Evolutionary conservation across 441 rosid genomes (phyloP), one percentile per base, ranked within the genome.

Genomic region (Populus trichocarpa): DNA sequence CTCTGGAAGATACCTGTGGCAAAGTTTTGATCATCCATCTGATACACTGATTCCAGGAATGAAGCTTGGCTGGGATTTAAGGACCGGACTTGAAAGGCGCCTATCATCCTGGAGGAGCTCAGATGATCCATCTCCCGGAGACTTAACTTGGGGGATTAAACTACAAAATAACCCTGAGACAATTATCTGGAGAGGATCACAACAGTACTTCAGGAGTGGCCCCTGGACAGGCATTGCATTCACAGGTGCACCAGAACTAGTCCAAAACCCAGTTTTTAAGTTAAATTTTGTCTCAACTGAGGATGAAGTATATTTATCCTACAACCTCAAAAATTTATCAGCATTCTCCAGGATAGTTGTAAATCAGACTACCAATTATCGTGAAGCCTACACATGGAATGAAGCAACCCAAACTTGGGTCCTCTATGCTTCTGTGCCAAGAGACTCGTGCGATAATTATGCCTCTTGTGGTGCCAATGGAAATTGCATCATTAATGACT

Each of bases 11-110:
- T 83, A 81, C 59, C 38, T 81, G 20, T 84, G 87, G 90, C 87
- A 84, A 77, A 87, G 90, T 64, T 85, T 85, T 67, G 90, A 87
- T 71, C 84, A 87, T 75, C 85, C 88, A 12, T 14, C 84, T 12
- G 90, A 87, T 78, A 88, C 89, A 11, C 67, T 84, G 69, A 69
- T 86, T 13, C 76, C 85, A 1, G 84, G 75, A 33, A 87, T 84
- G 87, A 85, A 85, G 67, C 74, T 85, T 5, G 87, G 88, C 25
- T 76, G 83, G 84, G 87, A 87, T 53, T 67, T 73, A 0, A 82
- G 50, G 65, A 82, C 80, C 2, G 79, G 83, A 40, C 35, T 80
- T 14, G 30, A 81, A 23, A 59, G 86, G 23, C 72, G 65, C 26
- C 61, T 87, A 6, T 10, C 81, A 13, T 81, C 88, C 6, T 87